phyloP scores from a whole-genome alignment of 176 grass and related monocot species.

The Coix lacrymajobi region DNA sequence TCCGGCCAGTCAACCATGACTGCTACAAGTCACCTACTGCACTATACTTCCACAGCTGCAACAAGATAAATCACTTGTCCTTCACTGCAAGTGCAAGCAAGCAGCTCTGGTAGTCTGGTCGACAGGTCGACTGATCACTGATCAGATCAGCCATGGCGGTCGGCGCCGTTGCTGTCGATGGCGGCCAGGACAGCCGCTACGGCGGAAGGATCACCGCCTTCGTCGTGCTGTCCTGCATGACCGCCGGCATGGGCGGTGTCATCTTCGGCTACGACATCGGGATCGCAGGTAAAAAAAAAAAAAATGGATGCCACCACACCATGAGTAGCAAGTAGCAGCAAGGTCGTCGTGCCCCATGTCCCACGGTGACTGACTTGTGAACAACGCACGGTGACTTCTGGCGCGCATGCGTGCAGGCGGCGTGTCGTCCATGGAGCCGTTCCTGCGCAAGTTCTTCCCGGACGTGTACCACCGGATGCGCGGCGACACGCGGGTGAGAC shows the following conservation, averaged over 20 bases:
- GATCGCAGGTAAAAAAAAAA: constrained; percentile 44
- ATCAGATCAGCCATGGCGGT: constrained; percentile 35
- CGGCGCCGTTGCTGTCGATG: not conserved
- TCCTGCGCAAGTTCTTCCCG: constrained; percentile 72
- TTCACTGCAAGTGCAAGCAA: not conserved
- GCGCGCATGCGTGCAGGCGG: constrained; percentile 26
- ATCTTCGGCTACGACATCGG: constrained; percentile 89
- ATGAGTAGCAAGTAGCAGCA: too few species aligned
- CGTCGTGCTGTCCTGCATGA: constrained; percentile 71
- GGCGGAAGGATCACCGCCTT: constrained; percentile 49
- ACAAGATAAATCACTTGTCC: not conserved
- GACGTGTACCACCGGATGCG: constrained; percentile 56
- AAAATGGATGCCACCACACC: not conserved
- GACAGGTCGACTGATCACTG: not conserved
- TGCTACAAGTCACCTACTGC: not conserved
- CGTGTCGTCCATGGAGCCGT: constrained; percentile 78
- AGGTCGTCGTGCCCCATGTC: too few species aligned
- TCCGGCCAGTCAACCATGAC: constrained; percentile 15
- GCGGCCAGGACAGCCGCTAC: not conserved
- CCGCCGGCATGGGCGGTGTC: constrained; percentile 72
- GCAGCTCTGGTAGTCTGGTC: not conserved
- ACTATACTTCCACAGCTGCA: not conserved
- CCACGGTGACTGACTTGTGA: not conserved
- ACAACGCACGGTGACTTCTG: too few species aligned
- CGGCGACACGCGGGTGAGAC: constrained; percentile 48